These are phyloP conservation scores for Dovyalis caffra DNA, from an alignment of 345 rosid genomes.

Conservation along the genomic window DNA sequence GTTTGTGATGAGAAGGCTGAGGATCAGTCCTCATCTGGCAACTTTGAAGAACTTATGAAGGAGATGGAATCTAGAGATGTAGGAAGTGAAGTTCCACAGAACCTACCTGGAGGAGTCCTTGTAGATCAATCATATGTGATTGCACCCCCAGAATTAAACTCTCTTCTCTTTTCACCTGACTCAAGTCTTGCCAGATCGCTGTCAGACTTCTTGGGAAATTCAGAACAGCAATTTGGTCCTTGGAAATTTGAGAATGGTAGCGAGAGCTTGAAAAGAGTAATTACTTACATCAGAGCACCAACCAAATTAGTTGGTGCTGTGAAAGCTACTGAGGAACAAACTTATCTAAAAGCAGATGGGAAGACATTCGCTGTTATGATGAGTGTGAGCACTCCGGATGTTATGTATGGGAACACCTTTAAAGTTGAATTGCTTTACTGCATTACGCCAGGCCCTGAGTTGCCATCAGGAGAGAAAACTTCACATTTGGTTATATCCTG, in stretches of 20 bases:
- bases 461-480: slow-evolving; percentile 71
- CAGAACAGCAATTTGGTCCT: slow-evolving; percentile 67
- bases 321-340: slow-evolving; percentile 82
- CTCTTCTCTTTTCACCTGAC: slow-evolving; percentile 66
- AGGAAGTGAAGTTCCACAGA: slow-evolving; percentile 60
- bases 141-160: slow-evolving; percentile 61
- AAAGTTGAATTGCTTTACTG: slow-evolving; percentile 67
- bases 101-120: slow-evolving; percentile 84
- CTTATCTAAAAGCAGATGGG: slow-evolving; percentile 73
- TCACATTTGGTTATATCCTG: slow-evolving; percentile 83
- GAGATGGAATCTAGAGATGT: slow-evolving; percentile 62
- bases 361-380: slow-evolving; percentile 60
- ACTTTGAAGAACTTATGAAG: slow-evolving; percentile 65
- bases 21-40: slow-evolving; percentile 49
- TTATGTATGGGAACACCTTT: slow-evolving; percentile 77
- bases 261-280: slow-evolving; percentile 59
- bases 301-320: slow-evolving; percentile 76
- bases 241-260: slow-evolving; percentile 71
- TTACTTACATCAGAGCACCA: slow-evolving; percentile 73
- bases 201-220: slow-evolving; percentile 70
- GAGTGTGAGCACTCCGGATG: slow-evolving; percentile 82
- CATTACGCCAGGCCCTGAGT: slow-evolving; percentile 75
- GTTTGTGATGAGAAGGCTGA: slow-evolving; percentile 42
- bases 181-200: slow-evolving; percentile 56
- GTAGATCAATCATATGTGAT: slow-evolving; percentile 65